phyloP scores from a whole-genome alignment of 176 grass and related monocot genomes.

The Typha latifolia region DNA sequence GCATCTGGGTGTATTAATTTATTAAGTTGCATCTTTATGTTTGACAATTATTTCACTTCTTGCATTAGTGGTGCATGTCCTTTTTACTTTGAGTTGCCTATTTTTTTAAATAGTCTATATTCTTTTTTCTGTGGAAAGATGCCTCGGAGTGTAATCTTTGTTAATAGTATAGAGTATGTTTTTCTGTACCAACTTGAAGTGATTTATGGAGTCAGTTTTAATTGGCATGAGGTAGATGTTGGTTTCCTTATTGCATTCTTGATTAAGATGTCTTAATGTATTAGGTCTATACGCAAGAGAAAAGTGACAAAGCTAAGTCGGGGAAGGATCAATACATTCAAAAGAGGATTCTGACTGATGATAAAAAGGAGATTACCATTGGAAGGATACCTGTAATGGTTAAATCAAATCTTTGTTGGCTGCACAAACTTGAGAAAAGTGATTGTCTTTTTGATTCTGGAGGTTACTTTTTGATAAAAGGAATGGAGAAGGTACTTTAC shows the following conservation, averaged over 20 bases:
- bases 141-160: too few species aligned
- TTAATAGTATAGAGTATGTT: neutral
- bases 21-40: too few species aligned
- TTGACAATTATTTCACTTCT: too few species aligned
- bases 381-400: slow-evolving; percentile 85
- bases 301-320: slow-evolving; percentile 75
- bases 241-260: slow-evolving; percentile 13
- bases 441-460: slow-evolving; percentile 89
- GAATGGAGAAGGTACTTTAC: slow-evolving; percentile 87
- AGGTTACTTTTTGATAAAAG: slow-evolving; percentile 97
- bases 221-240: slow-evolving; percentile 15
- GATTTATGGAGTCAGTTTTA: neutral
- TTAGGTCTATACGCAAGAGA: slow-evolving; percentile 79
- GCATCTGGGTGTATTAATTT: neutral
- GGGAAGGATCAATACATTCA: slow-evolving; percentile 54
- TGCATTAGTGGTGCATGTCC: too few species aligned
- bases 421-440: slow-evolving; percentile 38
- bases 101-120: too few species aligned
- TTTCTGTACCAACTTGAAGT: neutral
- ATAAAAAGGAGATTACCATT: slow-evolving; percentile 44
- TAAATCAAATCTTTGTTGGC: slow-evolving; percentile 77
- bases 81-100: too few species aligned
- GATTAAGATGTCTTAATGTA: slow-evolving; percentile 25
- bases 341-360: slow-evolving; percentile 37
- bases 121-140: too few species aligned